Conservation (phyloP, 2,329 filamentous ascomycete genomes). For the Raffaelea ambrosiae region DNA sequence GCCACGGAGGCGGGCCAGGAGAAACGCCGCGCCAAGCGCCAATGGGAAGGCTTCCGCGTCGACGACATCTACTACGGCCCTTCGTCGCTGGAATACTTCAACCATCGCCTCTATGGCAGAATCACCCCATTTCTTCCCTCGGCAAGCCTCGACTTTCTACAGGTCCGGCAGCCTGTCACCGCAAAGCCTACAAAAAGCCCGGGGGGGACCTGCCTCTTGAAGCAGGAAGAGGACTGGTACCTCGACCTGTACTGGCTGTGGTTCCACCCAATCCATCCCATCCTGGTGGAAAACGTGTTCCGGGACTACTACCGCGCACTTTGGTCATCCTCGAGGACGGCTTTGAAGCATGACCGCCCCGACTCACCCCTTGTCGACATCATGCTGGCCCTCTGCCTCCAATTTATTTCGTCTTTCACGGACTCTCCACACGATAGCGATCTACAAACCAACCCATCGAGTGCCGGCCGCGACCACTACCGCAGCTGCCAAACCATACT, state of each 20-base stretch:
- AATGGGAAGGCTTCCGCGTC: neutral
- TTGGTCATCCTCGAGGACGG: slow-evolving; percentile 10
- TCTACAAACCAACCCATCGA: slow-evolving; percentile 18
- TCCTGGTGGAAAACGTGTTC: slow-evolving; percentile 36
- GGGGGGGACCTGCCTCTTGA: neutral
- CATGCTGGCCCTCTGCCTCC: slow-evolving; percentile 35
- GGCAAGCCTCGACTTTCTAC: neutral
- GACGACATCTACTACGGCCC: neutral
- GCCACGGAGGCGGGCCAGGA: neutral
- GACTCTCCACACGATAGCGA: neutral
- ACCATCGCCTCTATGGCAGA: neutral
- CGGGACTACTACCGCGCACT: slow-evolving; percentile 28
- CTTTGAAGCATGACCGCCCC: slow-evolving; percentile 18
- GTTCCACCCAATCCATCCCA: slow-evolving; percentile 30
- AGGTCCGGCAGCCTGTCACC: neutral
- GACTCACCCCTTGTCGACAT: slow-evolving; percentile 37
- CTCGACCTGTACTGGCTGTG: slow-evolving; percentile 38
- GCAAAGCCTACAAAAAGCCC: neutral
- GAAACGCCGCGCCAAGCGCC: neutral
- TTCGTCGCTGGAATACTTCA: neutral
- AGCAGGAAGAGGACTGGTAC: slow-evolving; percentile 35
- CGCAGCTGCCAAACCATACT: slow-evolving; percentile 29
- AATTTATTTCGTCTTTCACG: slow-evolving; percentile 23
- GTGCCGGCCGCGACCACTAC: slow-evolving; percentile 29
- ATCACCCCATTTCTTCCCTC: neutral